Evolutionary conservation across 805 yeast genomes (phyloP).

Genomic region (Candida stauntonica): DNA sequence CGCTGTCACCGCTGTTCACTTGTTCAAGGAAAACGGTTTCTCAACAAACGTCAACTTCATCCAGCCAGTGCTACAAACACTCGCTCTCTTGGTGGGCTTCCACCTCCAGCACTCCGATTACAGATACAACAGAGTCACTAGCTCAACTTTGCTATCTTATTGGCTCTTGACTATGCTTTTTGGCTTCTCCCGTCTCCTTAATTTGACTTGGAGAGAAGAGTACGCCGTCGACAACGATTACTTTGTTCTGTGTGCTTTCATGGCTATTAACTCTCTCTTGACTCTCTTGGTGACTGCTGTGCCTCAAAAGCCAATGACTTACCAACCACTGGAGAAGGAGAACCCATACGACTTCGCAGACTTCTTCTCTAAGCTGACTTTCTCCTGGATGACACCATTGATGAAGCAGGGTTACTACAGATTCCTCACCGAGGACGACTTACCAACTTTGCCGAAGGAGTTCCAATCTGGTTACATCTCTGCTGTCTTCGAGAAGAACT

Average conservation of each 20-base stretch:
- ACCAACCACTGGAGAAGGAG: conserved; percentile 34
- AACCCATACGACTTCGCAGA: conserved; percentile 45
- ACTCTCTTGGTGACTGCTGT: conserved; percentile 34
- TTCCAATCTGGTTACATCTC: conserved; percentile 56
- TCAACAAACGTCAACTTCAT: conserved; percentile 27
- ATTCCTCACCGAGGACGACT: conserved; percentile 52
- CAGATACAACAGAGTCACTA: conserved; percentile 58
- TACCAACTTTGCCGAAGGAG: conserved; percentile 73
- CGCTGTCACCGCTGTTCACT: conserved; percentile 17
- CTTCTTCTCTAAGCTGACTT: conserved; percentile 72
- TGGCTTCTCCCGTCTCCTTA: conserved; percentile 41
- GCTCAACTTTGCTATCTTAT: conserved; percentile 63
- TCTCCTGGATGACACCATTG: conserved; percentile 88
- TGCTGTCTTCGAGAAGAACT: conserved; percentile 46
- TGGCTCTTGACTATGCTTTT: conserved; percentile 62
- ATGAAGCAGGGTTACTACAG: conserved; percentile 75
- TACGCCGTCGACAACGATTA: conserved; percentile 17
- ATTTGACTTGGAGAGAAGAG: conserved; percentile 33
- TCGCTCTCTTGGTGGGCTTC: conserved; percentile 48
- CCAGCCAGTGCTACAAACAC: conserved; percentile 35
- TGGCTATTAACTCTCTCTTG: conserved; percentile 29
- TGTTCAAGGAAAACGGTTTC: conserved; percentile 18
- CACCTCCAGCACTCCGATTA: conserved; percentile 69
- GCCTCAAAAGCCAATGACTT: conserved; percentile 35
- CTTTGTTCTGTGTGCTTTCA: conserved; percentile 31